Percentiles rank a stretch among this genome's conserved stretches.
phyloP scores from a whole-genome alignment of 2,329 filamentous ascomycete genomes.

The Thelonectria olida region DNA sequence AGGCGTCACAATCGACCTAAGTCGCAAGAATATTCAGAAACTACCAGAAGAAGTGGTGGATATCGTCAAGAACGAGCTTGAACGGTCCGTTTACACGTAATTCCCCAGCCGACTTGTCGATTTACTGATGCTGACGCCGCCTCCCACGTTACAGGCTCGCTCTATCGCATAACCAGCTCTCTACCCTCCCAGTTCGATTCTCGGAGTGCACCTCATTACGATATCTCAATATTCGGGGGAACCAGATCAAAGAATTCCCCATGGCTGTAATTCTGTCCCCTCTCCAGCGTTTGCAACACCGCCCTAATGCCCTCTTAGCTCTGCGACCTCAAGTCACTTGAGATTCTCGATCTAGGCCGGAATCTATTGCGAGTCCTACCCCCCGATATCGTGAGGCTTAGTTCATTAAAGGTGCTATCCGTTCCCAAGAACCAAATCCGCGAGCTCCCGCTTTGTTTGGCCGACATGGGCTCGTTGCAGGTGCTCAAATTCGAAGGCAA shows the following conservation, averaged over 20 bases:
- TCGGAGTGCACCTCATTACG: slow-evolving; percentile 80
- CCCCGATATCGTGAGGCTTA: slow-evolving; percentile 80
- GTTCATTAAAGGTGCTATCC: slow-evolving; percentile 88
- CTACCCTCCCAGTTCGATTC: slow-evolving; percentile 75
- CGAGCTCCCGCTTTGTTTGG: slow-evolving; percentile 82
- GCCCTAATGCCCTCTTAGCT: slow-evolving; percentile 66
- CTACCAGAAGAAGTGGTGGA: slow-evolving; percentile 79
- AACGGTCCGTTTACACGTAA: slow-evolving; percentile 62
- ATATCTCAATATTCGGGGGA: slow-evolving; percentile 84
- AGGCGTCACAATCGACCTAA: slow-evolving; percentile 81
- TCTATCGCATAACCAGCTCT: slow-evolving; percentile 81
- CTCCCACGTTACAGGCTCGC: slow-evolving; percentile 67
- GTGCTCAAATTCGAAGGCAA: slow-evolving; percentile 92
- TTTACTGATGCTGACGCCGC: slow-evolving; percentile 25
- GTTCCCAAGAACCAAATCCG: slow-evolving; percentile 88
- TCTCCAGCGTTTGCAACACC: slow-evolving; percentile 23
- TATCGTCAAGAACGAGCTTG: slow-evolving; percentile 77
- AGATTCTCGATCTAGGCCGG: slow-evolving; percentile 91
- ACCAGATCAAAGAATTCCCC: slow-evolving; percentile 72
- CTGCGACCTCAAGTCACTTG: slow-evolving; percentile 84
- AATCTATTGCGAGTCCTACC: slow-evolving; percentile 85
- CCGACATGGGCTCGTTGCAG: slow-evolving; percentile 89
- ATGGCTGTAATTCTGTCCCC: slow-evolving; percentile 55
- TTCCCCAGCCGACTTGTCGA: background rate
- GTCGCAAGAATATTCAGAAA: slow-evolving; percentile 76